Evolutionary conservation across 805 yeast species (phyloP), one percentile per base, ranked within the genome.

Genomic region (Suhomyces prunicola): DNA sequence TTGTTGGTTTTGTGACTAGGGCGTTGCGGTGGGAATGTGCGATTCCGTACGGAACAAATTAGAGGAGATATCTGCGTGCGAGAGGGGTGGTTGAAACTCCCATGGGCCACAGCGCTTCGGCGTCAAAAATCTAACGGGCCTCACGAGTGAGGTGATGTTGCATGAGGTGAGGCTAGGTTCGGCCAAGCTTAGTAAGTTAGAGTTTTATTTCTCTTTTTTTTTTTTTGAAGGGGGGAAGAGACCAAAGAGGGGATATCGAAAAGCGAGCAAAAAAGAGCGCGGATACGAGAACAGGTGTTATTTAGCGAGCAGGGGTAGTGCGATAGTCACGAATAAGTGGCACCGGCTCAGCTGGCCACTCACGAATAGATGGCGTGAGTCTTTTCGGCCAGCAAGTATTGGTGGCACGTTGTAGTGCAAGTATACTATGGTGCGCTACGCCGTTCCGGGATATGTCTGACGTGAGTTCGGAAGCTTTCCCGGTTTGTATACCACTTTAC

Each of bases 1-100:
- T 50, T 47, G 27, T 42, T 36, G 44, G 44, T 36, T 47, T 47
- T 47, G 49, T 47, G 44, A 8, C 17, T 36, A 45, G 48, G 52
- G 52, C 49, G 49, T 17, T 42, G 24, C 10, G 42, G 15, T 39
- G 24, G n/a, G 22, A 29, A 29, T 12, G 23, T 17, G 23, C 24
- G 42, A 39, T 24, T 19, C 42, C 42, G 24, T 12, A 39, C 24
- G 42, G 42, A 17, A 39, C 24, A 39, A 39, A 39, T 39, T n/a
- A 39, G 42, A 39, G 42, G 42, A 39, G 42, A 39, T 7, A 9
- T 39, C 22, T 15, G 10, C 17, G 42, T 17, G 24, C 24, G 42
- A 39, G 42, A 19, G 42, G 22, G 42, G 24, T 39, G 42, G 24
- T 39, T 17, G 36, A 33, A 33, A 33, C 24, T 39, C 23, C 42